Conservation (phyloP, 371 early-diverging fungal species). For the Mucor plumbeus region DNA sequence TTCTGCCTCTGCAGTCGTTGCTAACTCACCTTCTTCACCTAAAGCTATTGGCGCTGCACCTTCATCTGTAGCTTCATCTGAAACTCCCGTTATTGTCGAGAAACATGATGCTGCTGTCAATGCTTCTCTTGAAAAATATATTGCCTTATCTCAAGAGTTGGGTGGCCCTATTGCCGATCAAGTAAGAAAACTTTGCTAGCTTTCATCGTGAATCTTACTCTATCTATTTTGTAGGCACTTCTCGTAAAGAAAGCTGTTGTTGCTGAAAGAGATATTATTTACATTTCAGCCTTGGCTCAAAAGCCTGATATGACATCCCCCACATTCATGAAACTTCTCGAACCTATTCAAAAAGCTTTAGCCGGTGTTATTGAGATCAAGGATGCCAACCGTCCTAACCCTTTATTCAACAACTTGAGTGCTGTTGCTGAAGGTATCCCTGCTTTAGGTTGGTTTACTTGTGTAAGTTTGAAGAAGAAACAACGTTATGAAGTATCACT, state of each 20-base stretch:
- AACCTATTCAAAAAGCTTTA: conserved; percentile 76
- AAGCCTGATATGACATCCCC: conserved; percentile 74
- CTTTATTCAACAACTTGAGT: conserved; percentile 81
- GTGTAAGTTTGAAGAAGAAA: conserved; percentile 57
- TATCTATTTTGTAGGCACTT: conserved; percentile 26
- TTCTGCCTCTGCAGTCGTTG: conserved; percentile 58
- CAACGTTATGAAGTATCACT: background rate
- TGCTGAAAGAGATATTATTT: conserved; percentile 77
- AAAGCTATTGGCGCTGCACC: conserved; percentile 29
- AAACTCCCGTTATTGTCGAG: conserved; percentile 55
- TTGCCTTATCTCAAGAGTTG: conserved; percentile 60
- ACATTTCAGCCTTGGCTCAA: conserved; percentile 72
- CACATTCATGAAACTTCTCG: conserved; percentile 65
- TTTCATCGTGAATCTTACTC: background rate
- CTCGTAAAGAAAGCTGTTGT: conserved; percentile 62
- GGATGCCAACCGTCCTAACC: conserved; percentile 79
- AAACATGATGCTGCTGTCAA: conserved; percentile 74
- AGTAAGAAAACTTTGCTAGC: conserved; percentile 40
- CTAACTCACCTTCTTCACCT: conserved; percentile 52
- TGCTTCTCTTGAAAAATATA: conserved; percentile 58
- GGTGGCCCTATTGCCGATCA: conserved; percentile 80
- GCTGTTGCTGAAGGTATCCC: conserved; percentile 88
- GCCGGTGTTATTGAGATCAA: conserved; percentile 67
- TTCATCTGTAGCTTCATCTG: conserved; percentile 30
- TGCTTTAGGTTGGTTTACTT: conserved; percentile 93